These are phyloP conservation scores for Trypethelium eluteriae DNA, from an alignment of 495 filamentous ascomycete genomes.

Conservation along the genomic window DNA sequence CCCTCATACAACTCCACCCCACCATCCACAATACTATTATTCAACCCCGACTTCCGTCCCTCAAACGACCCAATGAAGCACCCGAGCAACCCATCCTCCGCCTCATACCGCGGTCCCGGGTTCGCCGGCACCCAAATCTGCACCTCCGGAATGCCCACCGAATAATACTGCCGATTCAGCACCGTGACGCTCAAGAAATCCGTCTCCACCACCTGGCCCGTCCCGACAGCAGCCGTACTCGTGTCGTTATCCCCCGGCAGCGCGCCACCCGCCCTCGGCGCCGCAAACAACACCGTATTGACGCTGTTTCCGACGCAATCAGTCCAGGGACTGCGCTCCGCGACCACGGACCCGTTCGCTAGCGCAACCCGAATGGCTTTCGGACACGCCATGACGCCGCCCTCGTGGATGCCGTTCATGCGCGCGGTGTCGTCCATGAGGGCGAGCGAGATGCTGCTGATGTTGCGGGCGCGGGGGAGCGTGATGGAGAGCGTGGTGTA, in stretches of 20 bases:
- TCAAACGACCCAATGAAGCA: slow-evolving; percentile 25
- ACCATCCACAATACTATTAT: slow-evolving; percentile 22
- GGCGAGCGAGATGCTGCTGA: slow-evolving; percentile 38
- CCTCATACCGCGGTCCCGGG: slow-evolving; percentile 23
- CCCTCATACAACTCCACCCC: slow-evolving; percentile 22
- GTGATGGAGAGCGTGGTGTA: slow-evolving; percentile 38
- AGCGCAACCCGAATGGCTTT: slow-evolving; percentile 34
- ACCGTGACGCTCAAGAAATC: slow-evolving; percentile 19
- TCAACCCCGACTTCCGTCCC: slow-evolving; percentile 20
- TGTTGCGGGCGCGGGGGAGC: slow-evolving; percentile 36
- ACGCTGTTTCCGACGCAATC: slow-evolving; percentile 36
- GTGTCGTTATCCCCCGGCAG: slow-evolving; percentile 2
- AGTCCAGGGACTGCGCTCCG: slow-evolving; percentile 23
- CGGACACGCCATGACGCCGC: slow-evolving; percentile 37
- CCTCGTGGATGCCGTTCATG: slow-evolving; percentile 14
- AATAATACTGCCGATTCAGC: slow-evolving; percentile 19
- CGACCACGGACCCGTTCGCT: slow-evolving; percentile 29
- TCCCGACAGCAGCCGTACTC: background rate
- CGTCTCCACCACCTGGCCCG: slow-evolving; percentile 18
- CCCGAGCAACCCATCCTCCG: slow-evolving; percentile 24
- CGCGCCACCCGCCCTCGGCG: background rate
- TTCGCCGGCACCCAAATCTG: slow-evolving; percentile 26
- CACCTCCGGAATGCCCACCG: slow-evolving; percentile 20
- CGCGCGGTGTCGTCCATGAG: slow-evolving; percentile 35
- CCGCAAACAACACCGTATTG: slow-evolving; percentile 36